Base-by-base conservation (phyloP, 192 early-diverging fungal genomes). In the Backusella morwellensis region DNA sequence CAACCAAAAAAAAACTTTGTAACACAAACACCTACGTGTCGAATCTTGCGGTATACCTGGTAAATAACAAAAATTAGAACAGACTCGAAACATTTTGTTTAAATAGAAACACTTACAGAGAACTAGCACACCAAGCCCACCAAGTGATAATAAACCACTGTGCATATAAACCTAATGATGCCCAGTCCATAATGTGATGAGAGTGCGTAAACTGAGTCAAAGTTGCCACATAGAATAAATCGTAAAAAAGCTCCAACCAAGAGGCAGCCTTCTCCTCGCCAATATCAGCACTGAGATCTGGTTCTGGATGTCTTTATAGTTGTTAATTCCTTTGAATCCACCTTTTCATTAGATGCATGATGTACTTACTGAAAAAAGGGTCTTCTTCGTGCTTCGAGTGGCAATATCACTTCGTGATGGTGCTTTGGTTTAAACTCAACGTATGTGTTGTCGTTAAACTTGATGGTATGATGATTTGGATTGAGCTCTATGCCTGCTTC, bases 81-180 rank as follows among this genome's bases (percentile, higher is more conserved):
- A 40, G 29, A 70, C 29, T 70, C 35, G 29, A 35, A 35, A 34
- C 19, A 19, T n/a, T 21, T 19, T 52, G 1, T 9, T 36, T 12
- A 41, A 29, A 44, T n/a, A 14, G 17, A 36, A 38, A 52, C 1
- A 74, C 80, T 81, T 75, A 81, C 84, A 87, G 78, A 23, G 83
- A 85, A 66, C 84, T 84, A 11, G 84, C 81, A 0, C 80, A 73
- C 82, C 86, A 87, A 70, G 82, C 76, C 83, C 86, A 87, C 86
- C 84, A 87, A 75, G 82, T 85, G 29, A 87, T 85, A 19, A 85
- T 59, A 73, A 87, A 87, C 86, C 86, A 85, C n/a, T 76, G 76
- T 17, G 84, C 75, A 74, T 85, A 87, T 42, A 81, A 41, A 17
- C 77, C 79, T 14, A 87, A 70, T 11, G 86, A 80, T 3, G 54